Evolutionary conservation across 2,329 filamentous ascomycete species (phyloP), one percentile per base, ranked within the genome.

Genomic region (Claviceps cyperi): DNA sequence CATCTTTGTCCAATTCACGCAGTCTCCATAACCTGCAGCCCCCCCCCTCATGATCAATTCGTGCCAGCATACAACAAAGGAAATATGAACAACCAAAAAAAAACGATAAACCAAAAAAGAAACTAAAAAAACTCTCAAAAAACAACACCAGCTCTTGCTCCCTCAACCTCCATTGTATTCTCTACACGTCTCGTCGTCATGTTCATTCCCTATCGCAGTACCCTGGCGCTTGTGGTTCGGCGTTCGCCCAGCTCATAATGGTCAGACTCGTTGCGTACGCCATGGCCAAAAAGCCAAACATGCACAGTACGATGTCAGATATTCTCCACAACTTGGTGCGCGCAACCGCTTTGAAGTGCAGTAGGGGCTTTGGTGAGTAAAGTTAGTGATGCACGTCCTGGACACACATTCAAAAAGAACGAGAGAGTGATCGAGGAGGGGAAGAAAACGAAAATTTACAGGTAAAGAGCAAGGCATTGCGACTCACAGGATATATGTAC

Each of bases 401-500:
- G 46, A 9, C 28, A 38, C 7, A 21, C 15, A 19, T 43, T 22
- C 24, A 21, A 37, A 43, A 35, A 19, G 46, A 24, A 49, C 49
- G 21, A 32, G 28, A 32, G 28, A 32, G 28, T 32, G 9, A 32
- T 32, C 8, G 24, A 14, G 24, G 6, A 22, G 38, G 8, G 36
- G 3, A 3, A 19, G 17, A 21, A 1, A 40, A 19, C 3, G 38
- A 4, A 21, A 13, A 40, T 17, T 39, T 39, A 2, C 24, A 24
- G 24, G 6, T 3, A 32, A 32, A 32, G 28, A 8, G 28, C 28
- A n/a, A 36, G 35, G 19, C 1, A 13, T 6, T 24, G 38, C 17
- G 22, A 80, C 87, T 76, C 76, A 96, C 90, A 56, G 92, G 94
- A 64, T 98, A 98, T 49, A 98, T 94, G 62, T 94, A 97, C 54